These are phyloP conservation scores for Cladosporium sp. DNA, from an alignment of 2,329 filamentous ascomycete species.

Conservation along the genomic window DNA sequence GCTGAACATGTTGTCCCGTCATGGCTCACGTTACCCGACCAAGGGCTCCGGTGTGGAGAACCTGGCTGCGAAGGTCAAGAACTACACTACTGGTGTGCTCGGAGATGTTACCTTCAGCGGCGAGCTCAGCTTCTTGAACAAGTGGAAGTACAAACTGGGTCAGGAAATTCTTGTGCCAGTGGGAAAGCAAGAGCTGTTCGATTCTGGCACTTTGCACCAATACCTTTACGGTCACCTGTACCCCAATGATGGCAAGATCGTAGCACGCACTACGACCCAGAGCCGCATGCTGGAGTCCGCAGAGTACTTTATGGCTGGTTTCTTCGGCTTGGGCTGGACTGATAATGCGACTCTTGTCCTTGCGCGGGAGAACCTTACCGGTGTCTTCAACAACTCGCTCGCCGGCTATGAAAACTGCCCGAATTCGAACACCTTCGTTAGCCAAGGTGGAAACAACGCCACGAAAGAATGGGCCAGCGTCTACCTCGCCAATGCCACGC, in stretches of 20 bases:
- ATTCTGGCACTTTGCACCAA: constrained; percentile 66
- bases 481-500: constrained; percentile 63
- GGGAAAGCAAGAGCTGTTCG: constrained; percentile 63
- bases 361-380: constrained; percentile 56
- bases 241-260: constrained; percentile 65
- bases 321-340: constrained; percentile 72
- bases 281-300: constrained; percentile 73
- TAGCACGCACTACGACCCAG: constrained; percentile 70
- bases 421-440: constrained; percentile 51
- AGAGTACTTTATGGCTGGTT: constrained; percentile 74
- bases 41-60: constrained; percentile 51
- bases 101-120: constrained; percentile 55
- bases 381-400: constrained; percentile 60
- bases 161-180: constrained; percentile 68
- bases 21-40: constrained; percentile 71
- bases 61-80: constrained; percentile 56
- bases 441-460: constrained; percentile 51
- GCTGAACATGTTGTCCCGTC: constrained; percentile 68
- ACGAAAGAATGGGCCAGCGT: constrained; percentile 56
- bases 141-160: constrained; percentile 67
- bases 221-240: constrained; percentile 71
- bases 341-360: constrained; percentile 49
- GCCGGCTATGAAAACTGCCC: constrained; percentile 65
- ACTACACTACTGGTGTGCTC: constrained; percentile 39
- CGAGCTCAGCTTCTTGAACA: constrained; percentile 60